A percentile compares a stretch with the other conserved stretches of the same genome.
Evolutionary conservation across 2,329 filamentous ascomycete genomes (phyloP).

Genomic region (Microdochium paspali): DNA sequence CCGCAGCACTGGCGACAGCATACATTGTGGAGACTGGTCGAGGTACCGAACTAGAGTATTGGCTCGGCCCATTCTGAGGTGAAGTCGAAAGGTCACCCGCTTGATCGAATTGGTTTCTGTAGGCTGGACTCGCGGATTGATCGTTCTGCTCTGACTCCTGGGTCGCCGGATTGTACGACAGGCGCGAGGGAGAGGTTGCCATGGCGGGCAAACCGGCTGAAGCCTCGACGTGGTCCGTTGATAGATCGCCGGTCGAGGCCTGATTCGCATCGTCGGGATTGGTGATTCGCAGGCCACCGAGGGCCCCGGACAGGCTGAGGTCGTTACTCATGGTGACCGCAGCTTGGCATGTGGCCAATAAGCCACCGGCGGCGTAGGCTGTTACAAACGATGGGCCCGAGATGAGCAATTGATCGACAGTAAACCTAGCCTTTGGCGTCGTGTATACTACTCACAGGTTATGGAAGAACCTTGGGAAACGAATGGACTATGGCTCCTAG

Average conservation of each 20-base stretch:
- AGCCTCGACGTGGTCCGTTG: slow-evolving; percentile 18
- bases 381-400: slow-evolving; percentile 2
- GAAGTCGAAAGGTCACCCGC: slow-evolving; percentile 12
- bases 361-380: too few species aligned
- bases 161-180: not conserved
- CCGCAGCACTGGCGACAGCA: slow-evolving; percentile 12
- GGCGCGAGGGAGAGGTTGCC: not conserved
- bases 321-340: slow-evolving; percentile 70
- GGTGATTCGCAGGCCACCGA: slow-evolving; percentile 91
- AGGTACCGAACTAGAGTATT: slow-evolving; percentile 16
- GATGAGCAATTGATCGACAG: slow-evolving; percentile 1
- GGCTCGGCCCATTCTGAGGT: slow-evolving; percentile 11
- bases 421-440: not conserved
- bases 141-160: not conserved
- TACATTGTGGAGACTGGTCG: slow-evolving; percentile 23
- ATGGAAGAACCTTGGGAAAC: not conserved
- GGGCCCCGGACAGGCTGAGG: slow-evolving; percentile 81
- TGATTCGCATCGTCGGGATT: slow-evolving; percentile 72
- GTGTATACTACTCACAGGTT: not conserved
- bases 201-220: not conserved
- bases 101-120: slow-evolving; percentile 10
- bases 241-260: slow-evolving; percentile 18
- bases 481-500: not conserved
- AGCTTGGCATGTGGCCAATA: slow-evolving; percentile 3
- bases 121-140: slow-evolving; percentile 1